phyloP scores from a whole-genome alignment of 495 filamentous ascomycete genomes.

The Xylaria grammica region DNA sequence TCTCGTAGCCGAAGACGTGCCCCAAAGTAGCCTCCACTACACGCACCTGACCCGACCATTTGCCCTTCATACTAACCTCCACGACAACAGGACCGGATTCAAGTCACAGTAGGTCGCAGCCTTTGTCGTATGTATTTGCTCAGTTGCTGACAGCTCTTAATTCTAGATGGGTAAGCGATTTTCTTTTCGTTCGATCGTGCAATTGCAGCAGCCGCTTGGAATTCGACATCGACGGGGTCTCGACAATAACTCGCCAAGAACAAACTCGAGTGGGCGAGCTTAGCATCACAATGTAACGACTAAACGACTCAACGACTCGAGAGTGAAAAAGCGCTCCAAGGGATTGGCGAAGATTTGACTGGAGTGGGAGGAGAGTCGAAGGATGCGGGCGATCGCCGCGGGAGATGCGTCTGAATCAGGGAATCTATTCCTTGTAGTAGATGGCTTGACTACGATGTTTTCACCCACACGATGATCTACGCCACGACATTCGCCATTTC shows the following conservation, averaged over 20 bases:
- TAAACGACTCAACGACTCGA: no score
- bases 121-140: constrained; percentile 8
- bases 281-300: background rate
- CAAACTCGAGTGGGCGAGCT: background rate
- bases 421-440: background rate
- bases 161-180: constrained; percentile 57
- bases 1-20: constrained; percentile 37
- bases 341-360: no score
- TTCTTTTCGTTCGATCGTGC: constrained; percentile 25
- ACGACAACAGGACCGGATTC: constrained; percentile 33
- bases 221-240: background rate
- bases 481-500: background rate
- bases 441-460: background rate
- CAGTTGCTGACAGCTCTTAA: constrained; percentile 33
- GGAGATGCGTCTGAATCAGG: background rate
- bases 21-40: constrained; percentile 26
- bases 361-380: background rate
- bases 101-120: constrained; percentile 50
- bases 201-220: constrained; percentile 8
- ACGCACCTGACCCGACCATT: constrained; percentile 26
- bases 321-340: no score
- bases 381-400: background rate
- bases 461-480: background rate
- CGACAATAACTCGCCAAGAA: background rate
- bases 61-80: constrained; percentile 33